Percentiles rank a stretch among this genome's conserved stretches.
Conservation (phyloP, 139 green algal genomes). For the Pseudopediastrum boryanum region DNA sequence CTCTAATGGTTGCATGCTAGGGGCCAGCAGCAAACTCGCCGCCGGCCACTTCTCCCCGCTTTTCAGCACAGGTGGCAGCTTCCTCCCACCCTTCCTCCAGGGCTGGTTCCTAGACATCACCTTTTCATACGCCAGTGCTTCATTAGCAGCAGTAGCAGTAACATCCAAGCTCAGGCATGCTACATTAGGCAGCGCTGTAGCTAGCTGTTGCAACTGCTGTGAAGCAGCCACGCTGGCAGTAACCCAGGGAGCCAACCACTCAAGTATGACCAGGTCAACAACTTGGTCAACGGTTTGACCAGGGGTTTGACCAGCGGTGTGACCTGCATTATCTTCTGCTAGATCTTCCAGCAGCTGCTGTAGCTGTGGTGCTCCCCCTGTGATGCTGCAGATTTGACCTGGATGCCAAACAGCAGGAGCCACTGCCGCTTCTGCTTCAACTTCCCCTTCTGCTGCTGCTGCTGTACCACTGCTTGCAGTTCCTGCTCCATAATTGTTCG, state of each 20-base stretch:
- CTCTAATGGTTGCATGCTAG: slow-evolving; percentile 45
- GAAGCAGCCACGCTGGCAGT: slow-evolving; percentile 29
- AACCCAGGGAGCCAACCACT: slow-evolving; percentile 70
- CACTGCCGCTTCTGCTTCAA: slow-evolving; percentile 1
- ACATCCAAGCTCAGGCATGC: slow-evolving; percentile 59
- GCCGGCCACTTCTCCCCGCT: slow-evolving; percentile 62
- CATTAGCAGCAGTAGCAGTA: slow-evolving; percentile 50
- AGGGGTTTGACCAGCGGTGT: not conserved
- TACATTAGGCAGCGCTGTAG: slow-evolving; percentile 16
- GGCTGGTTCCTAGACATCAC: slow-evolving; percentile 38
- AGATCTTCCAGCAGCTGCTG: slow-evolving; percentile 51
- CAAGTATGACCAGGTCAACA: slow-evolving; percentile 50
- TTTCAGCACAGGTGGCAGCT: slow-evolving; percentile 23
- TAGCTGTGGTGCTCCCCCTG: slow-evolving; percentile 55
- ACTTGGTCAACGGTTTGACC: no score
- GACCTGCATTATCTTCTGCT: not conserved
- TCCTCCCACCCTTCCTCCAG: slow-evolving; percentile 13
- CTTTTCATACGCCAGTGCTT: slow-evolving; percentile 50
- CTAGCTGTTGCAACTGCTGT: slow-evolving; percentile 33
- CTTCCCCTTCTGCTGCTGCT: slow-evolving; percentile 20
- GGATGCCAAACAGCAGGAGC: slow-evolving; percentile 21
- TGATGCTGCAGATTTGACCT: slow-evolving; percentile 48
- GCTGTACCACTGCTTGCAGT: not conserved
- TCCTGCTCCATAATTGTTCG: not conserved
- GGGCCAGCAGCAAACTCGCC: slow-evolving; percentile 62